Conservation (phyloP, 148 eudicot genomes). For the Amaranthus palmeri region DNA sequence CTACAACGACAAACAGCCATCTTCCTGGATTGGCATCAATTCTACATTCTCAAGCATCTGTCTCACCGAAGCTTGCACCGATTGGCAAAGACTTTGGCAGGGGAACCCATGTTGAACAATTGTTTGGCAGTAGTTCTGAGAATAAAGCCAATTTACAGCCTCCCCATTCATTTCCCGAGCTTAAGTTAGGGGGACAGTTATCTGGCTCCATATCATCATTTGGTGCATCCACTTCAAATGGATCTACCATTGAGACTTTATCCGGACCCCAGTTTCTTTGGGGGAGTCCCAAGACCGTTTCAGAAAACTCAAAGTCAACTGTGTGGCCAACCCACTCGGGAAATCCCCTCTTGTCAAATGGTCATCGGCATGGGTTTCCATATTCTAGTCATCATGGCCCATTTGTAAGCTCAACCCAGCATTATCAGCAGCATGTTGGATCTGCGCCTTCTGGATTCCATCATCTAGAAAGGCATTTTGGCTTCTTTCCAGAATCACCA, state of each 20-base stretch:
- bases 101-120: constrained; percentile 37
- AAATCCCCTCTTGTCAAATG: constrained; percentile 42
- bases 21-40: constrained; percentile 62
- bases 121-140: constrained; percentile 34
- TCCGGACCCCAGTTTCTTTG: constrained; percentile 87
- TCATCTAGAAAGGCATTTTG: constrained; percentile 54
- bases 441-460: constrained; percentile 76
- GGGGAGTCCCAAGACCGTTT: constrained; percentile 53
- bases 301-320: constrained; percentile 41
- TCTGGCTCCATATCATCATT: constrained; percentile 47
- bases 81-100: constrained; percentile 58
- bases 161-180: constrained; percentile 73
- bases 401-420: constrained; percentile 33
- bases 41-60: constrained; percentile 47
- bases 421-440: constrained; percentile 57
- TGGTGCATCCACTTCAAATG: constrained; percentile 56
- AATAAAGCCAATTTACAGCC: constrained; percentile 42
- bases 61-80: constrained; percentile 53
- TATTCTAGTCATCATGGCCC: constrained; percentile 39
- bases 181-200: constrained; percentile 39
- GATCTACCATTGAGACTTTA: constrained; percentile 59
- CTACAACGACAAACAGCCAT: constrained; percentile 36
- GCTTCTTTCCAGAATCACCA: constrained; percentile 55
- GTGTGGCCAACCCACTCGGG: constrained; percentile 39
- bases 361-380: constrained; percentile 47